Evolutionary conservation across 192 early-diverging fungal genomes (phyloP), one percentile per base, ranked within the genome.

Genomic region (Phycomyces blakesleeanus): DNA sequence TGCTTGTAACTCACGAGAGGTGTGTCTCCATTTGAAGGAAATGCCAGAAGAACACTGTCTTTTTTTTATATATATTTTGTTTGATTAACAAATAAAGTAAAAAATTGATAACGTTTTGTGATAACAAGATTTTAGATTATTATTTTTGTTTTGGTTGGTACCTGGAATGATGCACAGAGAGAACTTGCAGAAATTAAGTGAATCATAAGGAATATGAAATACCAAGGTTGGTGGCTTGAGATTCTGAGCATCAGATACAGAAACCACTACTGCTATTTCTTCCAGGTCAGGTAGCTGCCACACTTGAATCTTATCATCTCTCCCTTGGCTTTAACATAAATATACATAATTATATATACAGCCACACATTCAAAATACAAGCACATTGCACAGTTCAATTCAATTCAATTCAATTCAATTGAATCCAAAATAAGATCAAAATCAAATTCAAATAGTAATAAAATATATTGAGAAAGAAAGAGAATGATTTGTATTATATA

Each of bases 151-250:
- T n/a, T n/a, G n/a, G n/a, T n/a, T 41, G 21, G 39, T 55, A 68
- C 52, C 54, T 25, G 44, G 9, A 14, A 15, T 49, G 5, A 21
- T 11, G 40, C 52, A 44, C 24, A 41, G 42, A 3, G 63, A 63
- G 51, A 74, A 5, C 42, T 74, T 69, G 41, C 73, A 74, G 39
- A 69, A 74, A 3, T 50, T 64, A 4, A 74, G 21, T 0, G 62
- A 63, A 21, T 61, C 52, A 57, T 66, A 72, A 37, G 55, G 49
- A 25, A 72, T 55, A 9, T 56, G 47, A 4, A 38, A 51, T 37
- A 39, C n/a, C 12, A 52, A 42, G 11, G n/a, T n/a, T n/a, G 20
- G 44, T 10, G 63, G 62, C 27, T 42, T 61, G 25, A 54, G 16
- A 15, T n/a, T 16, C 27, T 25, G n/a, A 34, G 18, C 6, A 20